Base-by-base conservation (phyloP, 2,329 filamentous ascomycete species). In the Ophidiomyces ophidiicola region DNA sequence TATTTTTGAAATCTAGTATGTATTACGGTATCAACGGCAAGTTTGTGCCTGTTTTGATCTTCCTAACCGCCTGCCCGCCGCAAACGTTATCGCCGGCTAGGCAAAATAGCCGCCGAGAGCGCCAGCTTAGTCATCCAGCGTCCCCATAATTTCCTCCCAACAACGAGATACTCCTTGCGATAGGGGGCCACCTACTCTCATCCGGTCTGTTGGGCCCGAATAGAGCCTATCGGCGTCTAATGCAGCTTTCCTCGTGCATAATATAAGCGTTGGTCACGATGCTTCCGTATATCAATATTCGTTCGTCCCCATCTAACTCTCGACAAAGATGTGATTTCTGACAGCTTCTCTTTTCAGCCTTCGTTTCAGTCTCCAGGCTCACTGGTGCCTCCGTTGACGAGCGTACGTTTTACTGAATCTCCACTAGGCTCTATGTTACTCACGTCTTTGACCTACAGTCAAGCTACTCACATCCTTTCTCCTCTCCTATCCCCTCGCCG, bases 401-500 rank as follows among this genome's bases (percentile, higher is more conserved):
- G 54, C 58, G 76, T 78, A 63, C 35, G 54, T 49, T 30, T 25
- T 19, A 20, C 10, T n/a, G n/a, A n/a, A 21, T 15, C 10, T 23
- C n/a, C 19, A 10, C 1, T 15, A n/a, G n/a, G n/a, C 24, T 26
- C 7, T 7, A 6, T 26, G 7, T 26, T 7, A 7, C 24, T 26
- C 6, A 26, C 24, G n/a, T 7, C n/a, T n/a, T n/a, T 2, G 26
- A 14, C 23, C 29, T 33, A 42, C 51, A 94, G 87, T 98, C 50
- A 98, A 98, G 61, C 80, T 96, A 51, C 80, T 94, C 52, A 79
- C 78, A 57, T 85, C 83, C 5, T 93, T 96, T 60, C 70, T 98
- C 33, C 62, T 94, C 26, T 96, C 90, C 7, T 98, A 93, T 56
- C 90, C 90, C 2, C 71, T 98, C 39, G 85, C 90, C 33, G 90